Conservation (phyloP, 2,329 filamentous ascomycete species). For the Fusarium sp. region DNA sequence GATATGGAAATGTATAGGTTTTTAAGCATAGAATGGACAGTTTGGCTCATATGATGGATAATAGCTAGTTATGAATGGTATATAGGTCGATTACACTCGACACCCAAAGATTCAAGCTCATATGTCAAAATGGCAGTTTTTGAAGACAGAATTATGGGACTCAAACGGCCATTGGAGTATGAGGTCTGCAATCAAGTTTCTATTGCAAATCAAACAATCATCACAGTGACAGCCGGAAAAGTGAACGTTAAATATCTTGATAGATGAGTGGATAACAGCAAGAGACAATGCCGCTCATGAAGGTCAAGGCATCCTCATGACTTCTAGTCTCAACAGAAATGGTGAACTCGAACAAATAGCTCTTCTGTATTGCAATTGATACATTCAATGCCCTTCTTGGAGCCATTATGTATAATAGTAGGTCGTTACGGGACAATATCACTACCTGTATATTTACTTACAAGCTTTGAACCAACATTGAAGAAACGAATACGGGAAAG, state of each 20-base stretch:
- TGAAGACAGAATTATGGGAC: no score
- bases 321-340: not conserved
- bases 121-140: not conserved
- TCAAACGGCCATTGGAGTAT: not conserved
- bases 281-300: not conserved
- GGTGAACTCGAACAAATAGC: not conserved
- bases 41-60: not conserved
- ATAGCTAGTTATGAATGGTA: not conserved
- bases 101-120: not conserved
- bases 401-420: not conserved
- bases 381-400: not conserved
- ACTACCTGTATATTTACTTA: not conserved
- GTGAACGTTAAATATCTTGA: not conserved
- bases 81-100: not conserved
- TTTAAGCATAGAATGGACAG: conserved; percentile 2
- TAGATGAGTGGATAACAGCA: not conserved
- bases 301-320: not conserved
- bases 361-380: not conserved
- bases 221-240: not conserved
- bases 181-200: no score
- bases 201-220: not conserved
- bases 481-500: not conserved
- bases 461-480: not conserved
- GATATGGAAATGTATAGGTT: not conserved
- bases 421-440: not conserved